Evolutionary conservation across 345 rosid species (phyloP).

Genomic region (Sonneratia caseolaris): DNA sequence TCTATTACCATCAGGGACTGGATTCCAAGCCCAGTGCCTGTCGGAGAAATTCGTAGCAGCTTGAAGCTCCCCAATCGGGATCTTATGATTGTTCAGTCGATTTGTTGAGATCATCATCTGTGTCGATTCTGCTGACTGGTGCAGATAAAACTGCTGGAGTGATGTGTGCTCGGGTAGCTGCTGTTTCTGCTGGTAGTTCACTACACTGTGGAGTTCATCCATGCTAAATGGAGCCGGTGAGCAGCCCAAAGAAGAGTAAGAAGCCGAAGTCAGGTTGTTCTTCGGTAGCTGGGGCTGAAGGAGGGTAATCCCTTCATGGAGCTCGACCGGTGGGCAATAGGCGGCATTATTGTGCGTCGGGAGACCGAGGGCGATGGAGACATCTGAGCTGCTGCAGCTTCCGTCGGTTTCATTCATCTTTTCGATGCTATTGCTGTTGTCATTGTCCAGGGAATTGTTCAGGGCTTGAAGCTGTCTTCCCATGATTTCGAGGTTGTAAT

Average conservation of each 20-base stretch:
- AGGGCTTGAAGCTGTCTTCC: conserved; percentile 17
- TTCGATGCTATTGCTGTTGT: conserved; percentile 18
- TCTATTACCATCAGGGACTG: conserved; percentile 38
- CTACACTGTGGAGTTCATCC: not conserved
- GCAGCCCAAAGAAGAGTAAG: not conserved
- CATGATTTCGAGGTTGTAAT: not conserved
- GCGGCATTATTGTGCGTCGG: conserved; percentile 25
- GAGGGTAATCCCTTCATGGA: conserved; percentile 27
- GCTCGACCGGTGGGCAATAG: conserved; percentile 18
- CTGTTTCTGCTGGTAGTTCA: not conserved
- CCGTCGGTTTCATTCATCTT: conserved; percentile 29
- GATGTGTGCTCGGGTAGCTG: not conserved
- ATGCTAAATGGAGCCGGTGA: not conserved
- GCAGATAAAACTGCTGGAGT: conserved; percentile 5
- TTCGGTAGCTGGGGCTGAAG: conserved; percentile 12
- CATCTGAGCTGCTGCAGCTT: conserved; percentile 55
- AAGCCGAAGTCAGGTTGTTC: not conserved
- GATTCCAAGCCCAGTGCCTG: conserved; percentile 81
- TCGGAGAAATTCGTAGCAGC: conserved; percentile 27
- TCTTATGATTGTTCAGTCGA: conserved; percentile 1
- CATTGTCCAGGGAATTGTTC: conserved; percentile 13
- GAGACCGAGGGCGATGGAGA: conserved; percentile 51
- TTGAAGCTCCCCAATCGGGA: conserved; percentile 27
- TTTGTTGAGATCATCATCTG: conserved; percentile 15
- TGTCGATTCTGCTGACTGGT: conserved; percentile 18